Conservation (phyloP, 1,284 basidiomycete genomes). For the Takashimella koratensis region DNA sequence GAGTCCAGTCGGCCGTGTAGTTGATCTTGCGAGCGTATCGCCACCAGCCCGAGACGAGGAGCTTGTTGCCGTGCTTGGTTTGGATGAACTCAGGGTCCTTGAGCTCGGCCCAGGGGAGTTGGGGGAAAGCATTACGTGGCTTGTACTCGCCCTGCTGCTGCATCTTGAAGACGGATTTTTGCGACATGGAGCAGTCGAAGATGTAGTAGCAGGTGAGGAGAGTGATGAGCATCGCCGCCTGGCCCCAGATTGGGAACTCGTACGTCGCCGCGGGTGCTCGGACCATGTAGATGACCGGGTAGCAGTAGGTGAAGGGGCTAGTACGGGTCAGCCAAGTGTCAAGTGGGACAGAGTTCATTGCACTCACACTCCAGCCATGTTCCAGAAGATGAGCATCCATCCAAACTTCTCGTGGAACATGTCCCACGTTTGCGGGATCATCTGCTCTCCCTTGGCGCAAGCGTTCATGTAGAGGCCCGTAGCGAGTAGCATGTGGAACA, state of each 20-base stretch:
- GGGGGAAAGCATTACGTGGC: constrained; percentile 89
- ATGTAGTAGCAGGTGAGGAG: constrained; percentile 81
- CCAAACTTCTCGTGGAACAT: constrained; percentile 97
- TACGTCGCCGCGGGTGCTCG: constrained; percentile 87
- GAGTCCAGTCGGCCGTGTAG: constrained; percentile 54
- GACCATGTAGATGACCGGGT: constrained; percentile 97
- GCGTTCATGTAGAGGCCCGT: constrained; percentile 97
- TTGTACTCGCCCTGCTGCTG: constrained; percentile 83
- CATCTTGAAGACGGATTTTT: constrained; percentile 98
- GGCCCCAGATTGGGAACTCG: constrained; percentile 65
- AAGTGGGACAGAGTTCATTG: background rate
- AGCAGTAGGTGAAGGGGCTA: constrained; percentile 72
- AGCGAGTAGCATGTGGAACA: constrained; percentile 94
- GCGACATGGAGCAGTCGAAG: constrained; percentile 91
- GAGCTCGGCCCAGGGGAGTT: constrained; percentile 81
- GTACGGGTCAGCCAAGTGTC: constrained; percentile 4
- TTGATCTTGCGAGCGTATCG: constrained; percentile 70
- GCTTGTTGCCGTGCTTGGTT: constrained; percentile 76
- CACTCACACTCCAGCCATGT: constrained; percentile 73
- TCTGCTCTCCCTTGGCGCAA: constrained; percentile 90
- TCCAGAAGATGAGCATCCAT: constrained; percentile 96
- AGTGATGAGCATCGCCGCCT: constrained; percentile 51
- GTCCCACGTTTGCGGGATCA: constrained; percentile 99
- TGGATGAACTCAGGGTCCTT: constrained; percentile 88
- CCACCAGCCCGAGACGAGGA: constrained; percentile 57